Evolutionary conservation across 2,329 filamentous ascomycete genomes (phyloP).

Genomic region (Aspergillus sp.): DNA sequence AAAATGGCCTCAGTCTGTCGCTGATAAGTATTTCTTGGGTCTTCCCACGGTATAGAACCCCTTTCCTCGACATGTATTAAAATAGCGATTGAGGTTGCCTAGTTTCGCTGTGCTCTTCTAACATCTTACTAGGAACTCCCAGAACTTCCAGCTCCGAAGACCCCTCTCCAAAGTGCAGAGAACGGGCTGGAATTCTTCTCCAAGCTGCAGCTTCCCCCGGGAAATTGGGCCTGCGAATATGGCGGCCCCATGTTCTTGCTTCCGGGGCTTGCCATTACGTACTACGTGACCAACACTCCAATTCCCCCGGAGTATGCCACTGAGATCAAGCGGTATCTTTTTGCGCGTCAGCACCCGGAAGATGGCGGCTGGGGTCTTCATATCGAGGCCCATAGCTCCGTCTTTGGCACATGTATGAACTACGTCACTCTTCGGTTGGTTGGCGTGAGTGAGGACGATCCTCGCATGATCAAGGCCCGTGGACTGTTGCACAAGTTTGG

Average conservation of each 20-base stretch:
- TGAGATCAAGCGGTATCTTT: conserved; percentile 90
- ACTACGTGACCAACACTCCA: conserved; percentile 85
- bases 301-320: conserved; percentile 76
- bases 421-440: conserved; percentile 78
- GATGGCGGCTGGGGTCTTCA: conserved; percentile 98
- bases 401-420: conserved; percentile 86
- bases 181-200: conserved; percentile 90
- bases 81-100: background rate
- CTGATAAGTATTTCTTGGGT: conserved; percentile 87
- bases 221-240: conserved; percentile 97
- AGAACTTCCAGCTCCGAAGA: conserved; percentile 66
- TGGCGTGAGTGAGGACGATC: conserved; percentile 79
- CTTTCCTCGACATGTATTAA: background rate
- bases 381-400: conserved; percentile 87
- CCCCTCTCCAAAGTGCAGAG: conserved; percentile 69
- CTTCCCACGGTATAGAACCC: conserved; percentile 63
- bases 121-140: conserved; percentile 63
- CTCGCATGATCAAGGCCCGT: conserved; percentile 80
- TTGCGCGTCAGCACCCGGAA: conserved; percentile 75
- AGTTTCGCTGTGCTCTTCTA: conserved; percentile 16
- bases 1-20: conserved; percentile 78
- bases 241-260: conserved; percentile 96
- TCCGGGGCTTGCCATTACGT: conserved; percentile 78
- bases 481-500: conserved; percentile 79
- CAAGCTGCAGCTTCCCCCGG: conserved; percentile 79